Evolutionary conservation across 352 stramenopile species (phyloP), one percentile per base, ranked within the genome.

Genomic region (Globisporangium radiosum): DNA sequence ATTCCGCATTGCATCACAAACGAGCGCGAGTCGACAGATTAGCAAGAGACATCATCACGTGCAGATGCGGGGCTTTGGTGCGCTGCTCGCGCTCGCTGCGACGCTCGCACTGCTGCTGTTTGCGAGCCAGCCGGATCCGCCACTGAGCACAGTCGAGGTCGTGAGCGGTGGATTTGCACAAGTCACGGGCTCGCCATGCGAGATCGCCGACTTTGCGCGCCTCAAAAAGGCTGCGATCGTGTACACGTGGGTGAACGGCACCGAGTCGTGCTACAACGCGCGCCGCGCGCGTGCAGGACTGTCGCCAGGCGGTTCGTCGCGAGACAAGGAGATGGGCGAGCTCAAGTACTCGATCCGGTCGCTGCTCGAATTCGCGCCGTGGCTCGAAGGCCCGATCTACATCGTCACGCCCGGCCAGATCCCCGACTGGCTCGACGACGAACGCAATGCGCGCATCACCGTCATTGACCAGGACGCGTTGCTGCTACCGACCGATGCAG

Each of bases 201-300:
- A 90, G 54, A 75, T 93, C 53, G 71, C 73, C 19, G 88, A 89
- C 66, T 65, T 88, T 33, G 81, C 87, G 38, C 63, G 67, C 47
- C 61, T 92, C 51, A 78, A 78, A 33, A 78, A 76, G 47, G 77
- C 66, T 15, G 75, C 84, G 38, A 86, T 94, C 61, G 84, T 94
- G 38, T 94, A 94, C 72, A 94, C 84, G 54, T 94, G 84, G 84
- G 81, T 94, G 39, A 94, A 94, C 61, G 82, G 82, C 56, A 89
- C 78, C 3, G 80, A 94, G 64, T 67, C 45, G 38, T 92, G 81
- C 71, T 94, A 94, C 72, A 88, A 90, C 55, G 68, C 72, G 36
- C 72, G 81, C 1, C 73, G 84, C 9, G 58, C 74, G 52, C 67
- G 68, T 19, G 80, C 76, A 1, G 79, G 78, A 15, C 65, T 90